These are phyloP conservation scores for Colletotrichum lupini DNA, from an alignment of 2,329 filamentous ascomycete species.

Conservation along the genomic window DNA sequence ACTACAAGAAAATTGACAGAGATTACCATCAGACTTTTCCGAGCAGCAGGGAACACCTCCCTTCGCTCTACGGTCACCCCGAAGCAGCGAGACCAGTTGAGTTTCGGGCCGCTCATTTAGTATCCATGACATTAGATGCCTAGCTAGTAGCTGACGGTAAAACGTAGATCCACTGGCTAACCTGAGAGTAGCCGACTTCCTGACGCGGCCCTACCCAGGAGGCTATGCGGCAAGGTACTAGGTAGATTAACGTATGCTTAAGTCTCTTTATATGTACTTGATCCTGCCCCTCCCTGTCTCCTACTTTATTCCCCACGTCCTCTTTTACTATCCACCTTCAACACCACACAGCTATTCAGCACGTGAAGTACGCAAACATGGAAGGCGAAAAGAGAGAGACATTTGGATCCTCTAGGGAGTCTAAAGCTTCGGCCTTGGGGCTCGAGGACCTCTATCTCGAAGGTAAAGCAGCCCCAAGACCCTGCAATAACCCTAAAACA, in stretches of 20 bases:
- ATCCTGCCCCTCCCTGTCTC: neutral
- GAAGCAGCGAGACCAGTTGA: neutral
- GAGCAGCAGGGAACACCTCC: neutral
- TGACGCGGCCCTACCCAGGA: neutral
- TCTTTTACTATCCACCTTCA: neutral
- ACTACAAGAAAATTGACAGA: too few species aligned
- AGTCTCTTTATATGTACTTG: neutral
- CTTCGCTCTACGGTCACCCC: neutral
- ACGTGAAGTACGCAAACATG: neutral
- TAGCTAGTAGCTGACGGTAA: neutral
- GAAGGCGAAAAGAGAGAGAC: conserved; percentile 11
- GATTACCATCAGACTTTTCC: neutral
- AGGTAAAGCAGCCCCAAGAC: neutral
- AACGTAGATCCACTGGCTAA: neutral
- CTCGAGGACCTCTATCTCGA: conserved; percentile 23
- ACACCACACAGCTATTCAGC: neutral
- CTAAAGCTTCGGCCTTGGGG: conserved; percentile 14
- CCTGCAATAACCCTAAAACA: neutral
- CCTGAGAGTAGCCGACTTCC: neutral
- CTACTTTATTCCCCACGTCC: neutral
- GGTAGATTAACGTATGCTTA: neutral
- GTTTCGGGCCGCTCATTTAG: neutral
- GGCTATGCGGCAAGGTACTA: neutral
- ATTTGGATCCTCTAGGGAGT: neutral
- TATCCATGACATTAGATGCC: neutral